Base-by-base conservation (phyloP, 805 yeast genomes). In the Debaryomyces prosopidis region DNA sequence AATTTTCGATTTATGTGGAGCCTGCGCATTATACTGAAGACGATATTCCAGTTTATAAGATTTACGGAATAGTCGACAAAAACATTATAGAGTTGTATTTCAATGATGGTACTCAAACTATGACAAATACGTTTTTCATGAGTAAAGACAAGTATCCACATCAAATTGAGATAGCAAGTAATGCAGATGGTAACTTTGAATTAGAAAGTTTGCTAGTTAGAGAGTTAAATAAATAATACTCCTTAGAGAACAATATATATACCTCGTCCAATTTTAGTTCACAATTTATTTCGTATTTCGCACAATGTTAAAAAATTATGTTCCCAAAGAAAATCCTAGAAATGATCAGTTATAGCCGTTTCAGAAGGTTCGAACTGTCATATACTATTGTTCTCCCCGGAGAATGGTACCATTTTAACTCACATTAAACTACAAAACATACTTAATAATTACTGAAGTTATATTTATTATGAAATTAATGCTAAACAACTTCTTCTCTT, bases 71-170 rank as follows among this genome's bases (percentile, higher is more conserved):
- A 16, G 50, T 62, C 28, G 69, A 65, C 49, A 52, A 54, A 40
- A 61, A 61, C 42, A 52, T 63, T 38, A 19, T 62, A n/a, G 70
- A 64, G 46, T 33, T 64, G 16, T 64, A 50, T 50, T 59, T 62
- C 52, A 62, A 62, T 44, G 54, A 64, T 39, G 68, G 68, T 18
- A 50, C 58, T 5, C 39, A 45, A 15, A 50, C 58, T 6, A 49
- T 57, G 15, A 65, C 70, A 8, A 57, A 62, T 49, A 50, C 58
- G 3, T 65, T 63, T 53, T 65, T 63, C 54, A 49, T 60, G 42
- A 46, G 50, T 14, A 51, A 54, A 39, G 45, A 41, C 10, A 43
- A 38, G 23, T 26, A 16, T 34, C 43, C 43, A 16, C 39, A 40
- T 12, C 39, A 32, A 26, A 32, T 40, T n/a, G 16, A 40, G 23